Evolutionary conservation across 2,329 filamentous ascomycete genomes (phyloP), one percentile per base, ranked within the genome.

Genomic region (Cladosporium phlei): DNA sequence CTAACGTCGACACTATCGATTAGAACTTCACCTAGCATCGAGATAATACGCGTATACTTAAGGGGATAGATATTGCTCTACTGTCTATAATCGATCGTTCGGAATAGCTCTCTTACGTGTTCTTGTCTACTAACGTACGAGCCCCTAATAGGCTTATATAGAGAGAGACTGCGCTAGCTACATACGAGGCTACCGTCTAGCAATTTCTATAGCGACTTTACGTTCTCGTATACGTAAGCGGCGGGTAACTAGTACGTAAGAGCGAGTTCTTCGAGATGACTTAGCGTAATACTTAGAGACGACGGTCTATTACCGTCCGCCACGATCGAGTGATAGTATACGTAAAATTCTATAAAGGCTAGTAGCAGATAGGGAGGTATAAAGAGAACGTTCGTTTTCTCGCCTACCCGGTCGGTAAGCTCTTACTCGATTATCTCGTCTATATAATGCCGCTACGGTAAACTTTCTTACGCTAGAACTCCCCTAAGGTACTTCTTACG

Each of bases 371-470:
- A 5, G 35, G 47, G 16, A 28, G 17, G n/a, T 46, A 46, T 30
- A 49, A 49, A 30, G 46, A 52, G 35, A 52, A 52, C 37, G 34
- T 52, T 25, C 49, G 45, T 21, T 52, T 52, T 19, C 47, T 52
- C 21, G 39, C 49, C 29, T 17, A 43, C 17, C 40, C 47, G 17
- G 28, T 52, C 25, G 37, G 30, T 11, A 38, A 52, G 12, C 50
- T 52, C 21, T 38, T 52, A n/a, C 48, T 52, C 6, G 43, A 52
- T 24, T 50, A 52, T 19, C 24, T 52, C 10, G 39, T 50, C 21
- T 50, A 52, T 28, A 33, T 52, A 5, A 11, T 38, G 17, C 51
- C 45, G n/a, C 40, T 53, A 16, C 46, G 51, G 12, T 27, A 51
- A 21, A 49, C 21, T 24, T 53, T 53, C 35, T 37, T 51, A n/a